A percentile compares a stretch with the other conserved stretches of the same genome.
phyloP scores from a whole-genome alignment of 495 filamentous ascomycete genomes.

The Penicillium flavigenum region DNA sequence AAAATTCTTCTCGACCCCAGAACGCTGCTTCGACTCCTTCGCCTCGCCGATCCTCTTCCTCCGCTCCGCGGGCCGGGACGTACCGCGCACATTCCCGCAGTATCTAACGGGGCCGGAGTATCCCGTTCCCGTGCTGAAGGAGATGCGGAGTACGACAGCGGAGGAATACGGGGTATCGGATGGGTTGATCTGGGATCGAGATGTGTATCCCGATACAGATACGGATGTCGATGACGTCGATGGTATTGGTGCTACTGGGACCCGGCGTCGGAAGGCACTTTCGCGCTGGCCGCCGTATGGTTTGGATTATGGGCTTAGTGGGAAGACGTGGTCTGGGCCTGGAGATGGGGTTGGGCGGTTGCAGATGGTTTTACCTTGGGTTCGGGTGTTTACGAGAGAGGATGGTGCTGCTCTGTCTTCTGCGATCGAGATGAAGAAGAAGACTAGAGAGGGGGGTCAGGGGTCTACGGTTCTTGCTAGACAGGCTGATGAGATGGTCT shows the following conservation, averaged over 20 bases:
- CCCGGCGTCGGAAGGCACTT: constrained; percentile 37
- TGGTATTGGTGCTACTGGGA: constrained; percentile 4
- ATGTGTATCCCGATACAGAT: constrained; percentile 12
- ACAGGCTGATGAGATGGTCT: constrained; percentile 43
- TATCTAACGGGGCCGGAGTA: constrained; percentile 41
- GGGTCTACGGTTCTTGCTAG: constrained; percentile 27
- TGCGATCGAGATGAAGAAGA: background rate
- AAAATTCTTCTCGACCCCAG: constrained; percentile 45
- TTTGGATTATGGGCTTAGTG: constrained; percentile 34
- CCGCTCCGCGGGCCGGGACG: constrained; percentile 45
- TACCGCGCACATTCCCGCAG: constrained; percentile 35
- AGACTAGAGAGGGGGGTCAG: background rate
- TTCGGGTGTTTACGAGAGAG: constrained; percentile 25
- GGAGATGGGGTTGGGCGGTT: constrained; percentile 23
- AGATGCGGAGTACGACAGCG: constrained; percentile 1
- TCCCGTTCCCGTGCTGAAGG: constrained; percentile 33
- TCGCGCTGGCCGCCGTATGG: constrained; percentile 46
- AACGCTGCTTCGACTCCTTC: constrained; percentile 57
- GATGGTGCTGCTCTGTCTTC: background rate
- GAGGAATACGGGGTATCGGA: background rate
- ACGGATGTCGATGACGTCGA: constrained; percentile 5
- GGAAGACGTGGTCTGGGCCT: constrained; percentile 19
- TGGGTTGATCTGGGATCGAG: constrained; percentile 4
- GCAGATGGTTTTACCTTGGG: constrained; percentile 36
- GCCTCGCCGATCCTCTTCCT: constrained; percentile 60